Conservation (phyloP, 2,329 filamentous ascomycete genomes). For the Claviceps africana region DNA sequence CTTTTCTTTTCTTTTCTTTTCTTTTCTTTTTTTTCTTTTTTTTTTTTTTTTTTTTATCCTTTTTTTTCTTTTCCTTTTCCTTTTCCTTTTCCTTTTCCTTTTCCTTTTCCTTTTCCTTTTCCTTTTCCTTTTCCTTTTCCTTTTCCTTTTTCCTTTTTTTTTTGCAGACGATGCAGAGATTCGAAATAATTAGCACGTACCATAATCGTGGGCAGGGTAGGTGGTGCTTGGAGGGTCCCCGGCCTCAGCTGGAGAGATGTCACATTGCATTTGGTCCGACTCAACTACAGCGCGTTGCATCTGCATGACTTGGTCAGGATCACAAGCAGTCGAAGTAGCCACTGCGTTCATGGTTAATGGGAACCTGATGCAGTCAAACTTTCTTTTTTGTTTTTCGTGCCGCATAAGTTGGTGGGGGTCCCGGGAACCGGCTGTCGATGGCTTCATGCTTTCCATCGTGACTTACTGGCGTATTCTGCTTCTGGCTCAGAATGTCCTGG, state of each 20-base stretch:
- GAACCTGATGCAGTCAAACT: background rate
- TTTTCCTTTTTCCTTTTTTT: no score
- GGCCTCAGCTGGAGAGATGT: background rate
- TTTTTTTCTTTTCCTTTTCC: no score
- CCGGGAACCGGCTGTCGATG: background rate
- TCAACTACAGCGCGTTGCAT: background rate
- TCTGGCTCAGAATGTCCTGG: background rate
- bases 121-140: no score
- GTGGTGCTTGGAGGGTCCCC: background rate
- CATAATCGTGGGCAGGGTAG: background rate
- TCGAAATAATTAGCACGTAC: background rate
- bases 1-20: no score
- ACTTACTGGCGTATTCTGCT: slow-evolving; percentile 1
- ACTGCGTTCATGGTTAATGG: background rate
- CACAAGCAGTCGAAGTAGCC: background rate
- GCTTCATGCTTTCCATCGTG: background rate
- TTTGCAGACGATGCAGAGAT: background rate
- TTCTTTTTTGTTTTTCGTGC: background rate
- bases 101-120: background rate
- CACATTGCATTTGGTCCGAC: slow-evolving; percentile 2
- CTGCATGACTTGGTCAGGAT: background rate
- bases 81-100: no score
- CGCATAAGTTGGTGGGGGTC: background rate
- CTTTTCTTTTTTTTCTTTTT: no score
- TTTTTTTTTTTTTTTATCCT: no score